Evolutionary conservation across 805 yeast species (phyloP).

Genomic region (Pachysolen tannophilus): DNA sequence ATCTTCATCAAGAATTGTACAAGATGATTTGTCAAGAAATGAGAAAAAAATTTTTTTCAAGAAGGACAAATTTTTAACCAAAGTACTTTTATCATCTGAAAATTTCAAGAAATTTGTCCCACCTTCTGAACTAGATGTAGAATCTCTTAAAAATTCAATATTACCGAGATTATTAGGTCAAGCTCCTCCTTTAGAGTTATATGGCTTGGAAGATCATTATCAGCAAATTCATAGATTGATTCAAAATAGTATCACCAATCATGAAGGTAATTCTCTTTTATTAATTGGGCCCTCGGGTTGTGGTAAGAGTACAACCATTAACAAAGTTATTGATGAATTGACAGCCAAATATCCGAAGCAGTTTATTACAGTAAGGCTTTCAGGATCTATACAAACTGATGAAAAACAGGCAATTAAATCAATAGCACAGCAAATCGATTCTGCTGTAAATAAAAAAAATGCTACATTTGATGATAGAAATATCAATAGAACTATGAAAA

Average conservation of each 20-base stretch:
- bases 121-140: neutral
- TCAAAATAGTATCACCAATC: conserved; percentile 53
- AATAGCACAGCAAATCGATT: conserved; percentile 77
- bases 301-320: conserved; percentile 65
- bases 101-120: neutral
- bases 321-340: conserved; percentile 45
- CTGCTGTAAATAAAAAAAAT: conserved; percentile 13
- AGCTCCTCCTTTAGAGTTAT: conserved; percentile 12
- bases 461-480: conserved; percentile 4
- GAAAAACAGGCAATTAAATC: conserved; percentile 78
- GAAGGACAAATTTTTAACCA: neutral
- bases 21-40: neutral
- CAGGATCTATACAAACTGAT: conserved; percentile 65
- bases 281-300: conserved; percentile 73
- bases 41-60: neutral
- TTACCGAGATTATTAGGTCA: conserved; percentile 1
- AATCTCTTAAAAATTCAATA: conserved; percentile 1
- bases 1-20: neutral
- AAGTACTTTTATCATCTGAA: neutral
- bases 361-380: conserved; percentile 55
- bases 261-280: conserved; percentile 76
- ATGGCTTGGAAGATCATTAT: conserved; percentile 31
- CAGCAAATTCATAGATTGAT: conserved; percentile 49
- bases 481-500: conserved; percentile 6
- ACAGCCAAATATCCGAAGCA: conserved; percentile 32